Percentiles rank a stretch among this genome's conserved stretches.
phyloP scores from a whole-genome alignment of 129 eudicot species.

The Logfia minima region DNA sequence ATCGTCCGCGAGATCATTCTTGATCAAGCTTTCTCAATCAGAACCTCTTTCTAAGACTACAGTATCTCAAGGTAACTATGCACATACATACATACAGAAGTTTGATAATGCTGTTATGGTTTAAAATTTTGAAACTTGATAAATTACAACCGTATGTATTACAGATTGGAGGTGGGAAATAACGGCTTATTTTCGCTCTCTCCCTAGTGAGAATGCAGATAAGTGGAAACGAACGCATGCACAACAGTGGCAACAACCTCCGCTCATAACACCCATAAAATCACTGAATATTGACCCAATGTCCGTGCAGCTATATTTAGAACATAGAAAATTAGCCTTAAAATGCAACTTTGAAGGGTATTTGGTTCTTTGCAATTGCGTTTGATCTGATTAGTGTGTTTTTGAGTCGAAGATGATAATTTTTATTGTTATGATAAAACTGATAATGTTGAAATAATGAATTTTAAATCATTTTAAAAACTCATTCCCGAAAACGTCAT shows the following conservation, averaged over 20 bases:
- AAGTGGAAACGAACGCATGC: conserved; percentile 70
- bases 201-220: conserved; percentile 53
- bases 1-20: conserved; percentile 66
- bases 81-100: neutral
- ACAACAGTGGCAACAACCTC: conserved; percentile 80
- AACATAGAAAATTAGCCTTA: conserved; percentile 53
- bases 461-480: too few relatives aligned
- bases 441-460: neutral
- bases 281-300: conserved; percentile 79
- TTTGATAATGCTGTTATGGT: neutral
- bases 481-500: too few relatives aligned
- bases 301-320: conserved; percentile 73
- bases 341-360: neutral
- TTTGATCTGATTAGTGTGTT: neutral
- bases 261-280: conserved; percentile 75
- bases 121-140: conserved; percentile 11
- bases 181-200: conserved; percentile 60
- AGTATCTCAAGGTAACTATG: conserved; percentile 55
- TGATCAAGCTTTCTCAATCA: conserved; percentile 73
- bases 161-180: conserved; percentile 93
- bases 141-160: neutral
- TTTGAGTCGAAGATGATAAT: too few relatives aligned
- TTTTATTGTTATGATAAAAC: neutral
- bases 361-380: neutral
- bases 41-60: conserved; percentile 52